These are phyloP conservation scores for Tetrahymena thermophila DNA, from an alignment of 73 alveolate genomes.

Conservation along the genomic window DNA sequence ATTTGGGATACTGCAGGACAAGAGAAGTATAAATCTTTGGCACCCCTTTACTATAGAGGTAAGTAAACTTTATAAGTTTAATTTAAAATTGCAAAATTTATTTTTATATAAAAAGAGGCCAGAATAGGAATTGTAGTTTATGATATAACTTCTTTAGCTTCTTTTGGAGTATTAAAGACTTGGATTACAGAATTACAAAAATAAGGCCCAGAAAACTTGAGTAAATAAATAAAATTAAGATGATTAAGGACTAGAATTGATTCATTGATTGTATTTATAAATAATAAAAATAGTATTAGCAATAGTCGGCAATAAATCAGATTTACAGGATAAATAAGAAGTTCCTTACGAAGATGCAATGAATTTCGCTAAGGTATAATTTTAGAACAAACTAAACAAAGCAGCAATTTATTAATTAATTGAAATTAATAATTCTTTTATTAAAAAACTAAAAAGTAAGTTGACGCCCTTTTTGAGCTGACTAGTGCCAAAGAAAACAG, in stretches of 20 bases:
- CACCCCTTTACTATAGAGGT: slow-evolving; percentile 46
- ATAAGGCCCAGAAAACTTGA: not conserved
- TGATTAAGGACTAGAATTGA: not conserved
- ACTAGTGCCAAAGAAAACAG: not conserved
- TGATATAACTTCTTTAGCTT: not conserved
- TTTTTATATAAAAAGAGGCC: not conserved
- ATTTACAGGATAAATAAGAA: not conserved
- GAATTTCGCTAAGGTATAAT: not conserved
- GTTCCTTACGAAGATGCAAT: not conserved
- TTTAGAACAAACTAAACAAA: not conserved
- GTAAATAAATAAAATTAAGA: not conserved
- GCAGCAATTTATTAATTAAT: not conserved
- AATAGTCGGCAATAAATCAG: not conserved
- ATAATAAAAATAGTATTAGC: not conserved
- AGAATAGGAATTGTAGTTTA: not conserved
- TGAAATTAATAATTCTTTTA: not conserved
- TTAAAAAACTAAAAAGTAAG: not conserved
- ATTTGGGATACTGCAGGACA: slow-evolving; percentile 49
- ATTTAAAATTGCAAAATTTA: not conserved
- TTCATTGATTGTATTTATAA: not conserved
- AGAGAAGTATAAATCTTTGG: slow-evolving; percentile 41
- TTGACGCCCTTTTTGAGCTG: not conserved
- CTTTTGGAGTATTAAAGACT: not conserved
- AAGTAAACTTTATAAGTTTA: not conserved
- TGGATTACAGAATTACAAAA: not conserved